Evolutionary conservation across 139 green algal species (phyloP), one percentile per base, ranked within the genome.

Genomic region (Haematococcus sp.): DNA sequence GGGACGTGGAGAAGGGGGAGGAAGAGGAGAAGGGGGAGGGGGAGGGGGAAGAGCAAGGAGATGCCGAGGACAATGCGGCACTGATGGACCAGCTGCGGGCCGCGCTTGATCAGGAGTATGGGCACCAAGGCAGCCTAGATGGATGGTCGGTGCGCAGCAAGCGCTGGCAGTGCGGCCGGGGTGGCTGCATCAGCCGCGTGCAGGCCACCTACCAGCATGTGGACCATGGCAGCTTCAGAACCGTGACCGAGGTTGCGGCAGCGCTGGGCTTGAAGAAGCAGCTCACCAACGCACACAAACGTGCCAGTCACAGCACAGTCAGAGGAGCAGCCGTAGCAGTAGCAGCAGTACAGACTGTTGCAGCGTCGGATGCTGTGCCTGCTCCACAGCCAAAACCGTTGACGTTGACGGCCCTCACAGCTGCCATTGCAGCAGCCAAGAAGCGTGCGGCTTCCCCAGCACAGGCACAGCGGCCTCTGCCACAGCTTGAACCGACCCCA

Each of bases 1-100:
- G 20, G 49, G 72, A n/a, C 40, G 60, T 63, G 11, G 25, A 70
- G 71, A n/a, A 59, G 33, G 72, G 25, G 2, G 58, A 67, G 19
- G 46, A 71, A 5, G 40, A 23, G 25, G 2, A 54, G 15, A 63
- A 49, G 4, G 61, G 66, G 46, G 51, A 43, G 35, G 2, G 16
- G 54, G 22, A 61, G 54, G 22, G 28, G 54, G 22, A 61, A 61
- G 4, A 28, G 54, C 54, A 61, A 4, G 22, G 27, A 9, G 54
- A 61, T 61, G 16, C 4, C 22, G 11, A 16, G 4, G 16, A 20
- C 54, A 61, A 20, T 32, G 54, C 16, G 28, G 54, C 54, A 61
- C 28, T 61, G 22, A 16, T 61, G 54, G 16, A 23, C 54, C 54
- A 61, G 11, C 16, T 61, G 16, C 22, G 22, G 16, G 54, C 54